phyloP scores from a whole-genome alignment of 1,139 yeast genomes.

The Kurtzmaniella quercitrusa region DNA sequence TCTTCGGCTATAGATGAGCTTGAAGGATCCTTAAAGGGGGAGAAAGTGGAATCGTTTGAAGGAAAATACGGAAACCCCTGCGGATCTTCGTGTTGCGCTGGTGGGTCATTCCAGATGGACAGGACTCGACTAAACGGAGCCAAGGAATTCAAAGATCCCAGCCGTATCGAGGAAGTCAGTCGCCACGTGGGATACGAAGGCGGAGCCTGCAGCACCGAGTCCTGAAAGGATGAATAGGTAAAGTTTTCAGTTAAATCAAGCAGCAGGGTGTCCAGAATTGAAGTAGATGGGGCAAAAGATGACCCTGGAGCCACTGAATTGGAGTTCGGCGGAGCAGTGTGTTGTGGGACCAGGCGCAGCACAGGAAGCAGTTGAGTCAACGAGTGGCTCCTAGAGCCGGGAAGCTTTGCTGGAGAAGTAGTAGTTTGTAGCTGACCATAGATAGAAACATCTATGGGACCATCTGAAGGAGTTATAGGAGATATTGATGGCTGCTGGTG shows the following conservation, averaged over 20 bases:
- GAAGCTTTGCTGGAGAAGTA: not conserved
- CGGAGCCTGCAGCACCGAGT: not conserved
- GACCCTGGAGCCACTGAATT: not conserved
- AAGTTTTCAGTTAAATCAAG: not conserved
- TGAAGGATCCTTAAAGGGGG: constrained; percentile 7
- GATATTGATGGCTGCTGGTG: not conserved
- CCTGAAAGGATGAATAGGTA: not conserved
- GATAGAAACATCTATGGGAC: not conserved
- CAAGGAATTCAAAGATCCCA: not conserved
- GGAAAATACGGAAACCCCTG: not conserved
- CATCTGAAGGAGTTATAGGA: not conserved
- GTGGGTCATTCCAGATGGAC: constrained; percentile 11
- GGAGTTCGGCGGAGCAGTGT: not conserved
- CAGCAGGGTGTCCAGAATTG: not conserved
- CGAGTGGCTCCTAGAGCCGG: not conserved
- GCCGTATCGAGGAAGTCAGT: not conserved
- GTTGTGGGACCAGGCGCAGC: not conserved
- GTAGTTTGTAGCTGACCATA: not conserved
- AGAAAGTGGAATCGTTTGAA: constrained; percentile 5
- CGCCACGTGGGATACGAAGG: not conserved
- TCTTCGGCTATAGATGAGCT: not conserved
- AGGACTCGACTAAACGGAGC: not conserved
- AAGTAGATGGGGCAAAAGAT: not conserved
- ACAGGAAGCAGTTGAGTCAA: constrained; percentile 1
- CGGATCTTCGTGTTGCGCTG: constrained; percentile 1